Evolutionary conservation across 768 basidiomycete genomes (phyloP).

Genomic region (Rhodotorula paludigena): DNA sequence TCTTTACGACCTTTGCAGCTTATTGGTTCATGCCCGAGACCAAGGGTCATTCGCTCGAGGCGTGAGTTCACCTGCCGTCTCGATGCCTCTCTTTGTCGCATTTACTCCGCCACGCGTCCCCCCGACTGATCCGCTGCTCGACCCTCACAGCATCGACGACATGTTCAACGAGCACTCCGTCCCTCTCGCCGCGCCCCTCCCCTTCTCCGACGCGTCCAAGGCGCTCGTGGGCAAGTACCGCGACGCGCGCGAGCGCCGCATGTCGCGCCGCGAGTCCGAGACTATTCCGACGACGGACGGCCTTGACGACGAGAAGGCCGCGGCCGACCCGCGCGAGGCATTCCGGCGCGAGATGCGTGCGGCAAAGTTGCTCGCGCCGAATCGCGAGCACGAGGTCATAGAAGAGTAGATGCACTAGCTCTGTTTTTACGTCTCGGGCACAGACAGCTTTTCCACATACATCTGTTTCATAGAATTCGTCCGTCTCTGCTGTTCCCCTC

Average conservation of each 20-base stretch:
- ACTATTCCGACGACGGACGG: not conserved
- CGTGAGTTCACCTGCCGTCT: conserved; percentile 1
- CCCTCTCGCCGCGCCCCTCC: conserved; percentile 5
- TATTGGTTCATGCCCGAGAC: conserved; percentile 19
- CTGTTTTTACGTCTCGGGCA: too few relatives aligned
- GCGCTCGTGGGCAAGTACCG: conserved; percentile 6
- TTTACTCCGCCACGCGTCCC: too few relatives aligned
- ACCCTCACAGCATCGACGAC: not conserved
- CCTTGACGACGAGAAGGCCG: not conserved
- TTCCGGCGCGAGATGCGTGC: not conserved
- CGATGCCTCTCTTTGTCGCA: not conserved
- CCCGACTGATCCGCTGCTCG: not conserved
- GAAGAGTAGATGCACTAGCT: not conserved
- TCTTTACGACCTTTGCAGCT: conserved; percentile 3
- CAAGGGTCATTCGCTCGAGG: conserved; percentile 14
- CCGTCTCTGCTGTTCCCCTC: too few relatives aligned
- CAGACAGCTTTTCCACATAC: too few relatives aligned
- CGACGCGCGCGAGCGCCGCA: conserved; percentile 9
- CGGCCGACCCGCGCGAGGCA: not conserved
- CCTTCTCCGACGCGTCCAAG: not conserved
- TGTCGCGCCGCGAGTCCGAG: not conserved
- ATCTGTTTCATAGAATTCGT: too few relatives aligned
- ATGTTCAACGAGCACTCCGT: not conserved
- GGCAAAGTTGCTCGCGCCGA: not conserved
- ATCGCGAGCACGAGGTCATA: not conserved